phyloP scores from a whole-genome alignment of 768 basidiomycete species.

The Boletus edulis region DNA sequence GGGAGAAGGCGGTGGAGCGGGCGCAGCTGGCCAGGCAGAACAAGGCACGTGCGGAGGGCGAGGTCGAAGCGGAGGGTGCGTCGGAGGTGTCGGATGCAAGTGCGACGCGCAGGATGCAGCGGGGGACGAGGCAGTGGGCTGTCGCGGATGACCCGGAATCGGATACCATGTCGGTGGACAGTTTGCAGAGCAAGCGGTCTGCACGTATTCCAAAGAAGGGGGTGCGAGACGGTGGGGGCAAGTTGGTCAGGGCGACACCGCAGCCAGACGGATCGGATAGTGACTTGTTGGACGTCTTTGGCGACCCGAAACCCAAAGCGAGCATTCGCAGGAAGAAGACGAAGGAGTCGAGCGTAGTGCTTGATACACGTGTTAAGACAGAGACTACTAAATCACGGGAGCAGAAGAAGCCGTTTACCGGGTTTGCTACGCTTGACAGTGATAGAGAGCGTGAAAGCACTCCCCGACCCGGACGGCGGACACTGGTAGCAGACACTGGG shows the following conservation, averaged over 20 bases:
- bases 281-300: slow-evolving; percentile 2
- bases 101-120: slow-evolving; percentile 1
- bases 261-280: slow-evolving; percentile 1
- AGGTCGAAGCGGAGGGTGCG: not conserved
- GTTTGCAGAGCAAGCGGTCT: slow-evolving; percentile 9
- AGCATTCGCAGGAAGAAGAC: not conserved
- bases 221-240: not conserved
- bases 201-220: slow-evolving; percentile 3
- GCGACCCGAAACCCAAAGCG: not conserved
- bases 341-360: not conserved
- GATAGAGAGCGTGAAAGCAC: slow-evolving; percentile 21
- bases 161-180: slow-evolving; percentile 31
- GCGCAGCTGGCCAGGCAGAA: slow-evolving; percentile 9
- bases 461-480: slow-evolving; percentile 21
- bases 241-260: not conserved
- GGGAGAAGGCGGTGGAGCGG: slow-evolving; percentile 23
- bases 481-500: not conserved
- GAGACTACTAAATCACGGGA: not conserved
- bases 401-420: not conserved
- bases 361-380: not conserved
- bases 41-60: slow-evolving; percentile 1
- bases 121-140: not conserved
- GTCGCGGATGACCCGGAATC: slow-evolving; percentile 17
- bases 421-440: not conserved
- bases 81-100: slow-evolving; percentile 11